Evolutionary conservation across 768 basidiomycete genomes (phyloP).

Genomic region (Clitopilus hobsonii): DNA sequence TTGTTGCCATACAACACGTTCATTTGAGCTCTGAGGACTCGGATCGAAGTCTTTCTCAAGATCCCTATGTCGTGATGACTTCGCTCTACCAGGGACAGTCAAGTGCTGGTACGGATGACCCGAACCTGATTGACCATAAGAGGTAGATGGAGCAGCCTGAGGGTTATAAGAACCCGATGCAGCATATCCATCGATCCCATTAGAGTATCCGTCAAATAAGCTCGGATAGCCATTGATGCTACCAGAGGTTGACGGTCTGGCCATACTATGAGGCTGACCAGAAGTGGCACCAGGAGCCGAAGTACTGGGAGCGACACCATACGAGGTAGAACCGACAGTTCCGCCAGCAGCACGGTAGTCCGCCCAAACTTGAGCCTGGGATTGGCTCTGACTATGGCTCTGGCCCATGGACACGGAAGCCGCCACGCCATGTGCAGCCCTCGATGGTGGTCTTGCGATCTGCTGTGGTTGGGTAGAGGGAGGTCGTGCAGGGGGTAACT

Average conservation of each 20-base stretch:
- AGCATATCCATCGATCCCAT: background rate
- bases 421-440: background rate
- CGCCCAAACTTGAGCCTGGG: background rate
- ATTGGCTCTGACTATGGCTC: background rate
- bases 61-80: background rate
- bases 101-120: background rate
- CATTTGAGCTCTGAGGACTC: background rate
- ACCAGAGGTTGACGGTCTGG: background rate
- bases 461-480: background rate
- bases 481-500: background rate
- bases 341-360: background rate
- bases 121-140: too few species aligned
- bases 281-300: background rate
- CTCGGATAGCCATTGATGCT: background rate
- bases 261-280: background rate
- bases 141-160: background rate
- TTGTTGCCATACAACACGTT: background rate
- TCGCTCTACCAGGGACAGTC: background rate
- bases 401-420: background rate
- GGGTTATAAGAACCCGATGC: background rate
- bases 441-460: background rate
- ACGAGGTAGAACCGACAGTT: background rate
- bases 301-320: background rate
- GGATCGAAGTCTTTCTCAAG: background rate
- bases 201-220: background rate